phyloP scores from a whole-genome alignment of 768 basidiomycete genomes.

The Albatrellus ellisii region DNA sequence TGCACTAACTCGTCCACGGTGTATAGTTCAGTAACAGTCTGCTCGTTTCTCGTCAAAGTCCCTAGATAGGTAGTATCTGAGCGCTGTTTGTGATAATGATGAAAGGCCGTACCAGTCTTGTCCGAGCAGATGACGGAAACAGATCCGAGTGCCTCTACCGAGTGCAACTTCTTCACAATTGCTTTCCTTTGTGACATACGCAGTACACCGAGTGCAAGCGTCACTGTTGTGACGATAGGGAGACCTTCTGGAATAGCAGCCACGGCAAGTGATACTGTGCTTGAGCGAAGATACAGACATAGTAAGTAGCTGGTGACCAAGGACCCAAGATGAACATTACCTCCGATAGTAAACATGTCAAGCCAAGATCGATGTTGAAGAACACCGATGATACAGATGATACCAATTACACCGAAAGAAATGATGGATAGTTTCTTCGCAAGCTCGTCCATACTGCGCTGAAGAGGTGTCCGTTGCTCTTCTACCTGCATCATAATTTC shows the following conservation, averaged over 20 bases:
- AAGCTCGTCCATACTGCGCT: constrained; percentile 92
- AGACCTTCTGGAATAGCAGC: constrained; percentile 96
- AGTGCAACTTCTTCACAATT: constrained; percentile 94
- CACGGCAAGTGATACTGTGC: constrained; percentile 87
- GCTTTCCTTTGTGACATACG: constrained; percentile 92
- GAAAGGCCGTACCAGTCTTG: constrained; percentile 57
- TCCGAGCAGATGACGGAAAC: constrained; percentile 98
- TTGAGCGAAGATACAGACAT: constrained; percentile 12
- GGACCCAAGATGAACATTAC: constrained; percentile 28
- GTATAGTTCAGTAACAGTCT: constrained; percentile 85
- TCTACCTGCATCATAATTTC: constrained; percentile 34
- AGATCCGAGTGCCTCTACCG: constrained; percentile 86
- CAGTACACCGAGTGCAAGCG: constrained; percentile 86
- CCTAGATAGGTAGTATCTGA: constrained; percentile 26
- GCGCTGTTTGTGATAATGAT: background rate
- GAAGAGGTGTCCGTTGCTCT: constrained; percentile 85
- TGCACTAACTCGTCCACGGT: constrained; percentile 70
- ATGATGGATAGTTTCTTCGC: constrained; percentile 82
- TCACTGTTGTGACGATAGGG: constrained; percentile 95
- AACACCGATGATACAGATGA: constrained; percentile 86
- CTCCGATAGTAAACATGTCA: constrained; percentile 99
- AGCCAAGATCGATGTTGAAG: constrained; percentile 80
- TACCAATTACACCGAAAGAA: constrained; percentile 89
- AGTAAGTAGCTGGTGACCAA: background rate
- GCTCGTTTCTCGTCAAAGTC: constrained; percentile 91